Percentiles rank a stretch among this genome's conserved stretches.
These are phyloP conservation scores for Candida broadrunensis DNA, from an alignment of 805 yeast species.

Conservation along the genomic window DNA sequence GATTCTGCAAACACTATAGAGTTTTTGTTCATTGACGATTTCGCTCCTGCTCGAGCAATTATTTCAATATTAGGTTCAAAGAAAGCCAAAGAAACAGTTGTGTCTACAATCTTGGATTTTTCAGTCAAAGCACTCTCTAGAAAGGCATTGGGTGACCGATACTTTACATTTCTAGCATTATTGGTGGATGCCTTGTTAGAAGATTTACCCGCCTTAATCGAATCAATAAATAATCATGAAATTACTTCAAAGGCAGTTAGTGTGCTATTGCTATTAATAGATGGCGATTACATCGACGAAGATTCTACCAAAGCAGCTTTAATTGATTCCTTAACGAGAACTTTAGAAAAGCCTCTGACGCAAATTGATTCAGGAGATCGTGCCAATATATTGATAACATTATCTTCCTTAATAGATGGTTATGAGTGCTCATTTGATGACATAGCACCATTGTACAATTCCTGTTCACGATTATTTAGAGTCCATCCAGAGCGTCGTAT, in stretches of 20 bases:
- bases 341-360: conserved; percentile 55
- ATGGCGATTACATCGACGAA: conserved; percentile 56
- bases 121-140: conserved; percentile 41
- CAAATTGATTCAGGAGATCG: conserved; percentile 53
- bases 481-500: conserved; percentile 57
- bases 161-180: conserved; percentile 48
- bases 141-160: conserved; percentile 32
- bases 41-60: conserved; percentile 52
- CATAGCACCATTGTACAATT: conserved; percentile 46
- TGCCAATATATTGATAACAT: conserved; percentile 53
- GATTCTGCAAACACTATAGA: conserved; percentile 39
- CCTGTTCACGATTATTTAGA: conserved; percentile 57
- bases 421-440: conserved; percentile 53
- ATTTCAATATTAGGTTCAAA: conserved; percentile 46
- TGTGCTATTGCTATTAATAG: conserved; percentile 49
- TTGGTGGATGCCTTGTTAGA: conserved; percentile 57
- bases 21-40: conserved; percentile 56
- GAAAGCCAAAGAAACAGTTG: conserved; percentile 66
- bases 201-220: conserved; percentile 49
- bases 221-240: conserved; percentile 37
- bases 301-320: conserved; percentile 51
- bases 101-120: conserved; percentile 54
- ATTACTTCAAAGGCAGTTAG: conserved; percentile 53
- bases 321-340: conserved; percentile 54
- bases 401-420: conserved; percentile 52